Evolutionary conservation across 345 rosid species (phyloP), one percentile per base, ranked within the genome.

Genomic region (Carallia pectinifolia): DNA sequence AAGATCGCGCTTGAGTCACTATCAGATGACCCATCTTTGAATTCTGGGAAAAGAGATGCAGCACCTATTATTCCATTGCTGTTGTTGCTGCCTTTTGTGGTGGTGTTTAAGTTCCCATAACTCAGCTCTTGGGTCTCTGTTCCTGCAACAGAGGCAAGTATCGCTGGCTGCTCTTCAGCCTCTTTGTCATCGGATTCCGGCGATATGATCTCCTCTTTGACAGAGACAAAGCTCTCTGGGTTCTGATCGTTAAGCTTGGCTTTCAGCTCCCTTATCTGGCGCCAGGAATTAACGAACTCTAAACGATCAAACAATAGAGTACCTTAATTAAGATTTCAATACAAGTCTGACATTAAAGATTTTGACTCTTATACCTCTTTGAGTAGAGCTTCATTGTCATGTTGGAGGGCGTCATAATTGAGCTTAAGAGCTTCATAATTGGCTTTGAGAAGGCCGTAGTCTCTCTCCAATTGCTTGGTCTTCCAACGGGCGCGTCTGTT

Each of bases 401-500:
- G 96, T 27, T 85, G 89, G 55, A 95, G 86, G 15, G 82, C 44
- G 29, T 92, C 99, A 50, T 72, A 87, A 77, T 75, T 79, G 61
- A 30, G 73, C 72, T 88, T 86, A 34, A 91, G 91, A 63, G 90
- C 31, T 0, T 89, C 96, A 58, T 85, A 89, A 65, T 74, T 80
- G 71, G 78, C 62, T 67, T 91, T 89, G 6, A 91, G 89, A 60
- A 74, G 56, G 6, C 84, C 85, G 38, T 89, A 91, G 62, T 91
- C 96, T 71, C 85, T 81, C 70, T 91, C 91, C 16, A 91, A 74
- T 64, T 91, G 95, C 74, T 89, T 91, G 65, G 93, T 91, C 69
- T 91, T 91, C 93, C 96, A 91, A 33, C 96, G 77, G 7, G 97
- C 97, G 23, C 97, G 91, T 27, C 96, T 89, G 85, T 91, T 91